Percentiles rank a stretch among this genome's conserved stretches.
Conservation (phyloP, 768 basidiomycete species). For the Suillus tomentosus region DNA sequence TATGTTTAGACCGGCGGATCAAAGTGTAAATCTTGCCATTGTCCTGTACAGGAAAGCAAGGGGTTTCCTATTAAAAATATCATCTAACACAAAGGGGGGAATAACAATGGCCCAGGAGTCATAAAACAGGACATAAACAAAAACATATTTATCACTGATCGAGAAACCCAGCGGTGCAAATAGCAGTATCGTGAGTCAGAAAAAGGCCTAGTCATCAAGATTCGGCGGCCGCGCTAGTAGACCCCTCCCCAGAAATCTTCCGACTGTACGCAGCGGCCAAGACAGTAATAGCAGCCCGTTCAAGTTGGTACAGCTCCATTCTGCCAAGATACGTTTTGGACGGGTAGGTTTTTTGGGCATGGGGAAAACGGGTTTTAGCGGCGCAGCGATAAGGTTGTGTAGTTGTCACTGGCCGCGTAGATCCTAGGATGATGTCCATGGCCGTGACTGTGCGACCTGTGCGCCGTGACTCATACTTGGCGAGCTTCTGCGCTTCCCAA, state of each 20-base stretch:
- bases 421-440: constrained; percentile 52
- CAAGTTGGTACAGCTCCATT: constrained; percentile 40
- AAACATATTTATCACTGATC: neutral
- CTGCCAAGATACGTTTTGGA: constrained; percentile 30
- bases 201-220: constrained; percentile 18
- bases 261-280: neutral
- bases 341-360: constrained; percentile 23
- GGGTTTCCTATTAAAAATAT: neutral
- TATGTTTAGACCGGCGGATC: neutral
- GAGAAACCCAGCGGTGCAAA: neutral
- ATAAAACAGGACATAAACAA: neutral
- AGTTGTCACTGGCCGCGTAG: constrained; percentile 24
- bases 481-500: constrained; percentile 30
- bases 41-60: neutral
- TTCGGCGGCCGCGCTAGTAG: constrained; percentile 36
- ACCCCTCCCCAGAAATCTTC: constrained; percentile 47
- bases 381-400: constrained; percentile 11
- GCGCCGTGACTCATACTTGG: constrained; percentile 30
- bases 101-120: constrained; percentile 1
- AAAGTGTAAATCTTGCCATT: constrained; percentile 5
- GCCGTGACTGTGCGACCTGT: constrained; percentile 38
- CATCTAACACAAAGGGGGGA: neutral
- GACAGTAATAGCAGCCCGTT: constrained; percentile 34
- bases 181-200: neutral
- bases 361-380: constrained; percentile 4